These are phyloP conservation scores for Beauveria scarabaeidicola DNA, from an alignment of 2,329 filamentous ascomycete species.

Conservation along the genomic window DNA sequence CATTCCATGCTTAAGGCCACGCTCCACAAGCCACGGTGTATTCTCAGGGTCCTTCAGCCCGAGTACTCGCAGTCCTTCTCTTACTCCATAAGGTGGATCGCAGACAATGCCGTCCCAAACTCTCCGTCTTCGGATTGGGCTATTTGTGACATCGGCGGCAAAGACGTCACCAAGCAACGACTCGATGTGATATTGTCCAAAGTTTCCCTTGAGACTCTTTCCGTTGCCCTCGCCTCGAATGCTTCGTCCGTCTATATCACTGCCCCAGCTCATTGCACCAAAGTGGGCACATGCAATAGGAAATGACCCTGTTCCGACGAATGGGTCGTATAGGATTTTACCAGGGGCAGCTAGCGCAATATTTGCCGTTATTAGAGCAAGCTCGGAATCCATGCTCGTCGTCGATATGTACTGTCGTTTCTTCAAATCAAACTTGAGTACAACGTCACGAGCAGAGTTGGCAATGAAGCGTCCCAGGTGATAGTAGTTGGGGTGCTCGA, in stretches of 20 bases:
- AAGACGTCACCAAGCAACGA: conserved; percentile 67
- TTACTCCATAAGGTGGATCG: conserved; percentile 91
- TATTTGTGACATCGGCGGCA: conserved; percentile 79
- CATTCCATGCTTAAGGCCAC: conserved; percentile 62
- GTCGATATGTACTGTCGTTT: conserved; percentile 90
- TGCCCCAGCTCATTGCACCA: conserved; percentile 73
- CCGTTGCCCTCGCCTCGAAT: conserved; percentile 62
- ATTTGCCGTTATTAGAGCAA: conserved; percentile 86
- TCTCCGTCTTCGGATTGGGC: conserved; percentile 55
- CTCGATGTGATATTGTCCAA: conserved; percentile 69
- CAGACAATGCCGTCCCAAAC: conserved; percentile 87
- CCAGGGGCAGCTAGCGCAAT: conserved; percentile 75
- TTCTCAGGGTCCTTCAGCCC: conserved; percentile 63
- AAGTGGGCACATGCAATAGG: conserved; percentile 85
- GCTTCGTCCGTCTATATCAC: conserved; percentile 87
- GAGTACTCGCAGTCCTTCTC: conserved; percentile 83
- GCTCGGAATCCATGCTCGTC: conserved; percentile 93
- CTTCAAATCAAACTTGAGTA: conserved; percentile 78
- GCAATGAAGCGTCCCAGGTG: conserved; percentile 68
- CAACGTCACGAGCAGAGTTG: conserved; percentile 56
- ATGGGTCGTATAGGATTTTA: conserved; percentile 87
- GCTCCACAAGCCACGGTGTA: conserved; percentile 51
- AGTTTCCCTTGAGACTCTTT: conserved; percentile 57
- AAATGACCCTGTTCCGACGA: conserved; percentile 92
- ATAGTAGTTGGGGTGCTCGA: conserved; percentile 47